Base-by-base conservation (phyloP, 805 yeast genomes). In the Kodamaea laetipori region DNA sequence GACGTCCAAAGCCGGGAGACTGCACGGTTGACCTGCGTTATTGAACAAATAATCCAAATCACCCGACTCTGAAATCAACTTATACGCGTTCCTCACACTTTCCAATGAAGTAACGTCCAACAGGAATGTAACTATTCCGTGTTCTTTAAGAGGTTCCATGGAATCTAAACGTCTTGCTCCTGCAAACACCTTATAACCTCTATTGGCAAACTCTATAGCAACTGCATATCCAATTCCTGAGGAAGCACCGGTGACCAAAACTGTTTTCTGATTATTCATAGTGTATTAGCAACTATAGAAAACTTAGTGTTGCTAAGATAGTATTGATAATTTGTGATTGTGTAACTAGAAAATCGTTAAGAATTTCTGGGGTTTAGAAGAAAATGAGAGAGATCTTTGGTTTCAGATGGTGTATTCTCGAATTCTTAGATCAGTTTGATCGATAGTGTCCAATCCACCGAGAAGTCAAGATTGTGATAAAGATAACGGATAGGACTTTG, bases 1-100 rank as follows among this genome's bases (percentile, higher is more conserved):
- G 2, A 80, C 85, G 61, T 85, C 94, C 37, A 76, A 49, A 0
- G 86, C 87, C 0, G 94, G 87, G 41, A 80, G 71, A 0, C 86
- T 77, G 53, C 90, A 85, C 16, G 88, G 74, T 52, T 78, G 83
- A 12, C 90, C 90, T 1, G 95, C 95, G 58, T 86, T 86, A 60
- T 86, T 86, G 65, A 72, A 84, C 41, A 86, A 60, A 7, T 82
- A 52, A 53, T 85, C 88, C 44, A 84, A 58, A 4, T 18, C 37
- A 27, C 73, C 77, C 2, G 54, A 50, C 12, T 21, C 37, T 0
- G 51, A 44, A 12, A 84, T 67, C 18, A 64, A 62, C 15, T 70
- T 54, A 43, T 73, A 74, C 21, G 81, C 71, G 12, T 64, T 49
- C 6, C 51, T 18, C 28, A 83, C 77, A 19, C 80, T 76, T 26